phyloP scores from a whole-genome alignment of 495 filamentous ascomycete species.

The Mytilinidion resinicola region DNA sequence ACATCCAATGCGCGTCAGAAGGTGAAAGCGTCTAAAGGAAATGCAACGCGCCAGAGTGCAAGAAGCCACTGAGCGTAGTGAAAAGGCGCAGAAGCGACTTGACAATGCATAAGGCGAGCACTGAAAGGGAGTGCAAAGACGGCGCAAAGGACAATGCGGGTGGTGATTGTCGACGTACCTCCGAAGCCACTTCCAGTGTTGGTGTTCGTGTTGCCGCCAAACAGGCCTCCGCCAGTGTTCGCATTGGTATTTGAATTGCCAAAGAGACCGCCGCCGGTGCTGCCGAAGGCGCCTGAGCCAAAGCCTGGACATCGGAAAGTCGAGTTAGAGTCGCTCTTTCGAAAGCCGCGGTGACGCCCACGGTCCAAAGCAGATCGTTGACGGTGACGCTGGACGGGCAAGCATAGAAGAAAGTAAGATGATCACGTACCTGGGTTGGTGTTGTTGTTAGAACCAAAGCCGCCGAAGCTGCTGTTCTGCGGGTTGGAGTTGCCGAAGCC shows the following conservation, averaged over 20 bases:
- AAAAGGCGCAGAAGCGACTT: background rate
- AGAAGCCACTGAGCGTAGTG: background rate
- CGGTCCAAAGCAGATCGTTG: slow-evolving; percentile 22
- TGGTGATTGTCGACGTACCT: slow-evolving; percentile 39
- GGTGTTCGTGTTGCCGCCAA: slow-evolving; percentile 40
- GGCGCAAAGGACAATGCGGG: slow-evolving; percentile 6
- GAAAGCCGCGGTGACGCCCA: slow-evolving; percentile 16
- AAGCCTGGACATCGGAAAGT: slow-evolving; percentile 49
- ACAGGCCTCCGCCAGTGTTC: slow-evolving; percentile 43
- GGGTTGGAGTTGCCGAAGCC: slow-evolving; percentile 51
- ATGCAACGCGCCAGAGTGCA: background rate
- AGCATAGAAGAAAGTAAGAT: background rate
- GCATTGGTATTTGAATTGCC: slow-evolving; percentile 30
- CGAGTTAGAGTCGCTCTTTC: slow-evolving; percentile 25
- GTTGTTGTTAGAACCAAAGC: slow-evolving; percentile 26
- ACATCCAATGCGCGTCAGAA: background rate
- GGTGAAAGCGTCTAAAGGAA: background rate
- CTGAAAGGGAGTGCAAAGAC: background rate
- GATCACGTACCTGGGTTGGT: slow-evolving; percentile 21
- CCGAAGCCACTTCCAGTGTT: slow-evolving; percentile 40
- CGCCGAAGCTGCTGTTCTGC: slow-evolving; percentile 23
- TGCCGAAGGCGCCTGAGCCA: slow-evolving; percentile 42
- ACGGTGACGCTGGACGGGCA: background rate
- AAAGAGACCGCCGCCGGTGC: slow-evolving; percentile 27
- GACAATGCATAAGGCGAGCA: slow-evolving; percentile 3